These are phyloP conservation scores for Chaetothyriales sp. DNA, from an alignment of 2,329 filamentous ascomycete genomes.

Conservation along the genomic window DNA sequence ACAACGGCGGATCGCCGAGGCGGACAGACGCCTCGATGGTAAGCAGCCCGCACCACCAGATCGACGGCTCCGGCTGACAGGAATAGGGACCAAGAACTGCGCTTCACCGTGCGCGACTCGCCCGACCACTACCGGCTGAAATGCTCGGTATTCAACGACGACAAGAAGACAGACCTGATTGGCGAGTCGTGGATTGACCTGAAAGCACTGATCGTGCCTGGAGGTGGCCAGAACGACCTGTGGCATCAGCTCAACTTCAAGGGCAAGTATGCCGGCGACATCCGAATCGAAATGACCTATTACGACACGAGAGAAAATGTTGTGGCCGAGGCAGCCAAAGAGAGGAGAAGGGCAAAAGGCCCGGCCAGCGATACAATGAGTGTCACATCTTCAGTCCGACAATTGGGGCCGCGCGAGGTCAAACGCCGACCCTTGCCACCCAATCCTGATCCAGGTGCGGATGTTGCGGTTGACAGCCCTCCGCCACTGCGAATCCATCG, in stretches of 20 bases:
- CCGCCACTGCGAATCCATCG: background rate
- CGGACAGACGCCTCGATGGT: slow-evolving; percentile 94
- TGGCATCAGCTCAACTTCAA: slow-evolving; percentile 83
- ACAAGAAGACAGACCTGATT: slow-evolving; percentile 94
- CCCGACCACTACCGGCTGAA: slow-evolving; percentile 94
- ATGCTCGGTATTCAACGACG: slow-evolving; percentile 91
- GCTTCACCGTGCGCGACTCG: slow-evolving; percentile 91
- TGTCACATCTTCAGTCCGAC: slow-evolving; percentile 31
- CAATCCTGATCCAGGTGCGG: slow-evolving; percentile 40
- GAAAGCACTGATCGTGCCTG: slow-evolving; percentile 62
- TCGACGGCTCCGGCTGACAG: slow-evolving; percentile 9
- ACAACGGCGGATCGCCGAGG: slow-evolving; percentile 87
- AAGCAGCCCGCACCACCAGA: slow-evolving; percentile 25
- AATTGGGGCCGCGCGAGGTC: slow-evolving; percentile 43
- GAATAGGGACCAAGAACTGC: slow-evolving; percentile 85
- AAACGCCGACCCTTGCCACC: slow-evolving; percentile 75
- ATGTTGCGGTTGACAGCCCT: background rate
- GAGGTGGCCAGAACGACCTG: slow-evolving; percentile 83
- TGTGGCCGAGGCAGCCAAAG: slow-evolving; percentile 46
- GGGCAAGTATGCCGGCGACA: slow-evolving; percentile 90
- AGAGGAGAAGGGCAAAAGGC: slow-evolving; percentile 27
- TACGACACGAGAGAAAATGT: slow-evolving; percentile 86
- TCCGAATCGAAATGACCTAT: slow-evolving; percentile 89
- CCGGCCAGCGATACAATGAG: slow-evolving; percentile 19
- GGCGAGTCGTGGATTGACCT: slow-evolving; percentile 87